Percentiles rank a stretch among this genome's conserved stretches.
Evolutionary conservation across 768 basidiomycete species (phyloP).

Genomic region (Dacryopinax primogenitus): DNA sequence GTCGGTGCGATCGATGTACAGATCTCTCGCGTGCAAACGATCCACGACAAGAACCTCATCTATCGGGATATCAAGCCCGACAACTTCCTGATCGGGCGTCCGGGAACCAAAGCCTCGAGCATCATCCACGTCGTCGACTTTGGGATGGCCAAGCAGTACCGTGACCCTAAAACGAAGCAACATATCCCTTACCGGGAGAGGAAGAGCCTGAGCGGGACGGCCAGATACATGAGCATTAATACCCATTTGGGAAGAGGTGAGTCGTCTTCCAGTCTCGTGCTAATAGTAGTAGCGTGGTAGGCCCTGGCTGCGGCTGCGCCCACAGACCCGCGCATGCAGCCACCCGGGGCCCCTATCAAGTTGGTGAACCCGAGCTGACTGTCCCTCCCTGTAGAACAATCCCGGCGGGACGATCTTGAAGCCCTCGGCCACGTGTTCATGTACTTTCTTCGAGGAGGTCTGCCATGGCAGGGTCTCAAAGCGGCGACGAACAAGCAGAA

Average conservation of each 20-base stretch:
- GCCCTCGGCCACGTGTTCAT: conserved; percentile 99
- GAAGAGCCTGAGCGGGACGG: conserved; percentile 93
- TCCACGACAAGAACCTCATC: conserved; percentile 98
- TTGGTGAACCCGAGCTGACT: neutral
- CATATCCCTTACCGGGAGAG: conserved; percentile 98
- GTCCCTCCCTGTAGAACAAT: conserved; percentile 30
- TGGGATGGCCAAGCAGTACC: conserved; percentile 99
- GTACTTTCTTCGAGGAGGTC: conserved; percentile 93
- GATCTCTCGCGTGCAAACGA: conserved; percentile 91
- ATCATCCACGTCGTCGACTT: conserved; percentile 66
- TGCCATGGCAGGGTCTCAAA: conserved; percentile 98
- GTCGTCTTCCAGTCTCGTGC: conserved; percentile 19
- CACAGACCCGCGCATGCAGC: too few species aligned
- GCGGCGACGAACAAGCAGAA: conserved; percentile 99
- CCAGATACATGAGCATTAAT: conserved; percentile 99
- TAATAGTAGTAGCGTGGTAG: neutral
- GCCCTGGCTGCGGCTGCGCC: neutral
- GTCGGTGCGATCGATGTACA: too few species aligned
- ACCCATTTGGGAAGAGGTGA: conserved; percentile 92
- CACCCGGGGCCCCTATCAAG: too few species aligned
- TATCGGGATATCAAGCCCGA: conserved; percentile 99
- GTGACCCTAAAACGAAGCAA: conserved; percentile 97
- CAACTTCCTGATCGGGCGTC: conserved; percentile 94
- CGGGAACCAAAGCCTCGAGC: conserved; percentile 80
- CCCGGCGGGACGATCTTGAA: conserved; percentile 90